Conservation (phyloP, 2,329 filamentous ascomycete species). For the Pyrenochaeta sp. region DNA sequence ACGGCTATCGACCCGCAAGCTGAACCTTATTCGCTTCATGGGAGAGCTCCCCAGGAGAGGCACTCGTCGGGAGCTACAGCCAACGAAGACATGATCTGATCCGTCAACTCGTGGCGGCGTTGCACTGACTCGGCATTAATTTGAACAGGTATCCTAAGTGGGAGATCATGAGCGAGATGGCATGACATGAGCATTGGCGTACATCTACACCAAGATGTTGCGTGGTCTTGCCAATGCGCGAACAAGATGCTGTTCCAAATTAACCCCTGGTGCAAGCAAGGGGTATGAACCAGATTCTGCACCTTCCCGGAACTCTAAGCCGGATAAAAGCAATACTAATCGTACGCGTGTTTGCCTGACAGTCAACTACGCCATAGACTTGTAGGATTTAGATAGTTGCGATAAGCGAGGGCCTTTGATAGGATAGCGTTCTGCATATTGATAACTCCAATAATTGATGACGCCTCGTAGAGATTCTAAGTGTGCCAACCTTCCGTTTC, state of each 20-base stretch:
- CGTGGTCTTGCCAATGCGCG: neutral
- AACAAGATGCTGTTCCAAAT: neutral
- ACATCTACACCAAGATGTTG: neutral
- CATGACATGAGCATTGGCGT: neutral
- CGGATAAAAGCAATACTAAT: neutral
- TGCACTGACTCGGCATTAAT: neutral
- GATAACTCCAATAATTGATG: constrained; percentile 11
- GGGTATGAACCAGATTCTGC: neutral
- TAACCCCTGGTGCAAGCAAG: neutral
- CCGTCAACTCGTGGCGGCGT: neutral
- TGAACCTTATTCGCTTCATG: neutral
- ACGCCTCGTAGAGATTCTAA: constrained; percentile 3
- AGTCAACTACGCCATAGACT: constrained; percentile 1
- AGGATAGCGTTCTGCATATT: constrained; percentile 7
- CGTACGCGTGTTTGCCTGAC: constrained; percentile 1
- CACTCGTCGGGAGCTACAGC: neutral
- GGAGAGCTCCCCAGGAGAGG: neutral
- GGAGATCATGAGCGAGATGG: neutral
- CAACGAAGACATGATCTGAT: neutral
- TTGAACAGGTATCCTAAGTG: neutral
- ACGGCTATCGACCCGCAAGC: neutral
- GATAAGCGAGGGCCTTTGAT: constrained; percentile 22
- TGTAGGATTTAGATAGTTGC: neutral
- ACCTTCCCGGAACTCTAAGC: neutral
- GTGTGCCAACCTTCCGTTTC: constrained; percentile 4